A percentile compares a stretch with the other conserved stretches of the same genome.
Conservation (phyloP, 306 rosid genomes). For the Acacia acuminata region DNA sequence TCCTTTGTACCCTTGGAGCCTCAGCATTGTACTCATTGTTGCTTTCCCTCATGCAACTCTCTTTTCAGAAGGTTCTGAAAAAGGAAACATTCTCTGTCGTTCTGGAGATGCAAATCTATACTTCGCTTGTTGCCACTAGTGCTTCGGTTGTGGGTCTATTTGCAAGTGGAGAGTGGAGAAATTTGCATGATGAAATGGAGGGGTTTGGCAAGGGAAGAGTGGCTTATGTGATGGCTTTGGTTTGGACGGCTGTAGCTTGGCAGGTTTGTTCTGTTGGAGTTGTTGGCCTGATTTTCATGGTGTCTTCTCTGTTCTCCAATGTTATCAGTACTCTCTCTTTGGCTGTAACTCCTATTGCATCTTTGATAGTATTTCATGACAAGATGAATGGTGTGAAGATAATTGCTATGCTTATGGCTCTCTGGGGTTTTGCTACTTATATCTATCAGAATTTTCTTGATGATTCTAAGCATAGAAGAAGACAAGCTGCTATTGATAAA, state of each 20-base stretch:
- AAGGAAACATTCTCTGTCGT: constrained; percentile 85
- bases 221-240: constrained; percentile 73
- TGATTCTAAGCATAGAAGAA: constrained; percentile 51
- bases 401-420: constrained; percentile 83
- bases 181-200: constrained; percentile 70
- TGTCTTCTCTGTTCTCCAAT: constrained; percentile 88
- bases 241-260: constrained; percentile 82
- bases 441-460: constrained; percentile 84
- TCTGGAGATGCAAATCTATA: constrained; percentile 88
- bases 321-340: constrained; percentile 85
- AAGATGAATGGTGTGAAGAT: constrained; percentile 83
- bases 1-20: constrained; percentile 78
- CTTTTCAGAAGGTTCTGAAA: constrained; percentile 78
- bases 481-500: constrained; percentile 26
- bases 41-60: constrained; percentile 83
- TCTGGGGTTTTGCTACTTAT: constrained; percentile 81
- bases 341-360: constrained; percentile 84
- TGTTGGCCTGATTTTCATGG: constrained; percentile 80
- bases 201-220: constrained; percentile 57
- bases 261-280: constrained; percentile 91
- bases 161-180: constrained; percentile 79
- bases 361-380: constrained; percentile 79
- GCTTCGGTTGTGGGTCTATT: constrained; percentile 69
- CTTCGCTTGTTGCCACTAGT: constrained; percentile 71
- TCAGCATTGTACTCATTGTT: constrained; percentile 77